These are phyloP conservation scores for Ogataea pignaliae DNA, from an alignment of 805 yeast species.

Conservation along the genomic window DNA sequence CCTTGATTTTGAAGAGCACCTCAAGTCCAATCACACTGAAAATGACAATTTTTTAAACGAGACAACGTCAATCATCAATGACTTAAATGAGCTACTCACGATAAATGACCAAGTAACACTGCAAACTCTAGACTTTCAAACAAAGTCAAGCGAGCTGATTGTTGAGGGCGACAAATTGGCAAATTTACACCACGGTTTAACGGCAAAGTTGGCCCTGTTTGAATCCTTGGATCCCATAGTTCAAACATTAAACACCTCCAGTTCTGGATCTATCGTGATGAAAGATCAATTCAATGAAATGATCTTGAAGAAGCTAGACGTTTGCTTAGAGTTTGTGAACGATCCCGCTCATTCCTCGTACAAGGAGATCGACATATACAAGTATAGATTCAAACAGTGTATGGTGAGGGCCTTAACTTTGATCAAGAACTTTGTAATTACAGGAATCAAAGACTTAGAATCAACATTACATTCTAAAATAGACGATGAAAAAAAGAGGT, in stretches of 20 bases:
- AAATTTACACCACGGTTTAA: slow-evolving; percentile 40
- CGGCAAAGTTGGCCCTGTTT: slow-evolving; percentile 51
- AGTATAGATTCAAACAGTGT: slow-evolving; percentile 74
- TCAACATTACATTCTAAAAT: slow-evolving; percentile 17
- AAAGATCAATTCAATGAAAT: slow-evolving; percentile 48
- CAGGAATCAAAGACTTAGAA: slow-evolving; percentile 35
- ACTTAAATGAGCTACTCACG: slow-evolving; percentile 43
- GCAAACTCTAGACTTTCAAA: slow-evolving; percentile 63
- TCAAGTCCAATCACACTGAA: slow-evolving; percentile 23
- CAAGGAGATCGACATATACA: slow-evolving; percentile 65
- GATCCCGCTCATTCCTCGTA: slow-evolving; percentile 46
- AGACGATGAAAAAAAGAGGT: slow-evolving; percentile 16
- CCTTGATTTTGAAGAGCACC: slow-evolving; percentile 33
- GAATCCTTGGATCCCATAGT: slow-evolving; percentile 70
- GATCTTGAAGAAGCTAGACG: slow-evolving; percentile 56
- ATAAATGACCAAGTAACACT: slow-evolving; percentile 55
- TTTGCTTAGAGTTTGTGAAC: slow-evolving; percentile 57
- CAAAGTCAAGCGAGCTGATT: slow-evolving; percentile 47
- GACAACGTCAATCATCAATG: slow-evolving; percentile 40
- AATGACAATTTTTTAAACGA: slow-evolving; percentile 38
- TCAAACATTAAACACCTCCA: slow-evolving; percentile 59
- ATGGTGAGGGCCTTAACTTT: slow-evolving; percentile 76
- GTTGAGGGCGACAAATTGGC: slow-evolving; percentile 40
- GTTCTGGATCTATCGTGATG: slow-evolving; percentile 62
- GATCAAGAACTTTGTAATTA: slow-evolving; percentile 59